Evolutionary conservation across 2,329 filamentous ascomycete genomes (phyloP), one percentile per base, ranked within the genome.

Genomic region (Ciborinia camelliae): DNA sequence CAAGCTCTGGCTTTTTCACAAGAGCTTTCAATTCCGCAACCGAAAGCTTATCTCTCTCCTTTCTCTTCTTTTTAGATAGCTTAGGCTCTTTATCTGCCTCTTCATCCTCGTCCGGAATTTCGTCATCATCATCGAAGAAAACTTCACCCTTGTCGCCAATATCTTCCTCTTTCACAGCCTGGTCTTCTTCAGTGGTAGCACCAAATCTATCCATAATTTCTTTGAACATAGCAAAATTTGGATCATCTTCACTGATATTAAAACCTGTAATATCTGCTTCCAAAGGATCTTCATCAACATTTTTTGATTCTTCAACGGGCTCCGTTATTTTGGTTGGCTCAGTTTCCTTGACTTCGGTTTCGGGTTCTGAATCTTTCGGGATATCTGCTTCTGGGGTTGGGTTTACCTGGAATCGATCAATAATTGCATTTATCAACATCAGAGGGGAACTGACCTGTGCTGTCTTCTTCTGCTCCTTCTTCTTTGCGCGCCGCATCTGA

Each of bases 1-100:
- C 94, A 12, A 97, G 86, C 77, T 99, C 95, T 2, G 95, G 95
- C 71, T 93, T 94, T 72, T 84, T 85, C 66, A 97, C 95, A 63
- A 97, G 80, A 7, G 94, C 91, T 79, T 99, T 99, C 68, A 99
- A 84, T 78, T 98, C 92, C 57, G 95, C 95, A 66, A 99, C 91
- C 8, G 94, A 96, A 39, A 98, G 82, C 77, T 96, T 97, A 79
- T 90, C 96, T 75, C 92, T 83, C 78, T 90, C 87, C 80, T 98
- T 99, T 71, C 90, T 86, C 78, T 96, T 94, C 82, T 97, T 97
- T 79, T 97, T 98, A 37, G 93, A 97, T 32, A 98, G 77, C 72
- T 90, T 94, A 10, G 86, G 82, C 71, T 84, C 83, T 3, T 80
- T 80, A 12, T 80, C 80, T 66, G 83, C 84, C 70, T 90, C 86